A percentile compares a stretch with the other conserved stretches of the same genome.
These are phyloP conservation scores for Plantago coronopus DNA, from an alignment of 305 asterid species.

Conservation along the genomic window DNA sequence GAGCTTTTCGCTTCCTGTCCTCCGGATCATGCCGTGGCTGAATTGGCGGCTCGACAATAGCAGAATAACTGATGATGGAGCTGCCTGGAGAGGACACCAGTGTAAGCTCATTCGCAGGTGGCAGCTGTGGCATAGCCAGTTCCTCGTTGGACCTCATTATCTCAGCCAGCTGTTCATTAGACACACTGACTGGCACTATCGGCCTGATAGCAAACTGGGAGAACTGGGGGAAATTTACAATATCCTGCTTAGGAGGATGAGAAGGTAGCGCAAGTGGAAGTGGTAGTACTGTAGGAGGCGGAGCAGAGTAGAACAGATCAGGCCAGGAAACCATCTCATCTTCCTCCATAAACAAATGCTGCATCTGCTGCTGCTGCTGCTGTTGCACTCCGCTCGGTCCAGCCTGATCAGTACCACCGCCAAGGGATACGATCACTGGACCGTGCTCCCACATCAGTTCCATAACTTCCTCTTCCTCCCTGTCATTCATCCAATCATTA, in stretches of 20 bases:
- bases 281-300: constrained; percentile 10
- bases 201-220: constrained; percentile 23
- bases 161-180: constrained; percentile 31
- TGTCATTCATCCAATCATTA: not conserved
- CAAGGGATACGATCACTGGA: not conserved
- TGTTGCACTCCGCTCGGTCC: constrained; percentile 11
- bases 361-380: constrained; percentile 17
- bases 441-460: constrained; percentile 53
- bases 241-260: constrained; percentile 20
- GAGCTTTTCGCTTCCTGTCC: constrained; percentile 38
- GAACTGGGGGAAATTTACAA: constrained; percentile 27
- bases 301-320: constrained; percentile 31
- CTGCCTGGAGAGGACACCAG: constrained; percentile 13
- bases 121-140: too few species aligned
- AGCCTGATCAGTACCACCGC: constrained; percentile 22
- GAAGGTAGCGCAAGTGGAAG: too few species aligned
- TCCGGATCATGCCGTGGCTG: constrained; percentile 5
- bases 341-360: constrained; percentile 44
- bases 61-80: constrained; percentile 10
- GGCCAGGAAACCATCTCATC: constrained; percentile 41
- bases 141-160: constrained; percentile 9
- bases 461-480: constrained; percentile 45
- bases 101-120: constrained; percentile 18
- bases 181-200: constrained; percentile 26
- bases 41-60: too few species aligned